Base-by-base conservation (phyloP, 2,329 filamentous ascomycete species). In the Fusarium sp. region DNA sequence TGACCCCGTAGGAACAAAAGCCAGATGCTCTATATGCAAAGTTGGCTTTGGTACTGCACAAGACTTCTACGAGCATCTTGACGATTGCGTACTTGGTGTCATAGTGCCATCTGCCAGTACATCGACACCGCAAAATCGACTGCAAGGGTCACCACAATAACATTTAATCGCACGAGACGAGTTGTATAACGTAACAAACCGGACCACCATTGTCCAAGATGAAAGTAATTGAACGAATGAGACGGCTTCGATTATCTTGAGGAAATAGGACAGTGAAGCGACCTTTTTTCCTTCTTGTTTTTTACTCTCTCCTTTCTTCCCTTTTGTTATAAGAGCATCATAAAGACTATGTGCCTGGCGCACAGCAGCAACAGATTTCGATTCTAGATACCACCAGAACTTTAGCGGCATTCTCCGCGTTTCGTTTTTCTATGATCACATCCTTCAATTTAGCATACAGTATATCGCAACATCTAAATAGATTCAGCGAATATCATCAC, bases 31-130 rank as follows among this genome's bases (percentile, higher is more conserved):
- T 5, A 98, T 96, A 69, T 98, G 95, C 80, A 87, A 89, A 42
- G 93, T 89, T 9, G 82, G 83, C 15, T 98, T 97, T 78, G 86
- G 87, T 71, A 95, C 91, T 64, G 93, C 95, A 4, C 95, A 98
- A 80, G 95, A 98, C 76, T 98, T 98, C 82, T 98, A 98, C 79
- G 95, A 98, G 82, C 95, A 98, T 84, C 84, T 98, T 70, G 95
- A 92, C 69, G 87, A 89, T 71, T 89, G 87, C 56, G 87, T 89
- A 34, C 80, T 89, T 43, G 86, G 86, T 51, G 86, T 88, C 17
- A 87, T 89, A 53, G 85, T 88, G 15, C 85, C 67, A 31, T 55
- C 86, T 15, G 26, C 59, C 44, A 61, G 39, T 46, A 53, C 57
- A 59, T 33, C 57, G 50, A 40, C 46, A 43, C 60, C 55, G 14